Evolutionary conservation across 202 grass and related monocot species (phyloP), one percentile per base, ranked within the genome.

Genomic region (Sporobolus alterniflorus): DNA sequence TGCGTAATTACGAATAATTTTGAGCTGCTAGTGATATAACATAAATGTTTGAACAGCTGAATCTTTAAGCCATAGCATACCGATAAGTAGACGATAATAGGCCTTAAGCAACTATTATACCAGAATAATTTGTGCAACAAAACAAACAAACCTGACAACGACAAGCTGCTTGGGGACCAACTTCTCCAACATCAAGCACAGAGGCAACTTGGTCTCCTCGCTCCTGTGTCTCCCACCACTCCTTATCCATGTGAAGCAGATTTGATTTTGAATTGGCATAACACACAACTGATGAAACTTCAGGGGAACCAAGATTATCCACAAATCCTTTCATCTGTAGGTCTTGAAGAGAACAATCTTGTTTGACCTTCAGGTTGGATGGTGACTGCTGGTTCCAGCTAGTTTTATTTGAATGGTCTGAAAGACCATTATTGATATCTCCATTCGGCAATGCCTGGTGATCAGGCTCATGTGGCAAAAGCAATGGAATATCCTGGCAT

Each of bases 161-260:
- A 79, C 96, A 98, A 77, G 65, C 69, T 81, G 87, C 87, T 49
- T 64, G 79, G 24, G 91, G 91, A 74, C 96, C 96, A 93, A 94
- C 93, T 92, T 98, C 89, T 79, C 91, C 85, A 79, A 88, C 83
- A 63, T 92, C 91, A 84, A 94, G 87, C 59, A 84, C 75, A 59
- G 96, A 98, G 81, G 90, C 74, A 90, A 94, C 89, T 85, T 89
- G 96, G 42, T 81, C 66, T 31, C 93, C 91, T 81, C 88, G 77
- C 69, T 98, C 93, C 78, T 98, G 96, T 76, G 68, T 82, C 78
- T 98, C 96, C 96, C 96, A 98, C 96, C 96, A 96, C 52, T 96
- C 88, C 60, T 88, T 88, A 73, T 92, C 83, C 64, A 72, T 70
- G 67, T 93, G 82, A 56, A 93, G 87, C 51, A 24, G 82, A 78